Evolutionary conservation across 192 early-diverging fungal genomes (phyloP).

Genomic region (Coemansia sp.): DNA sequence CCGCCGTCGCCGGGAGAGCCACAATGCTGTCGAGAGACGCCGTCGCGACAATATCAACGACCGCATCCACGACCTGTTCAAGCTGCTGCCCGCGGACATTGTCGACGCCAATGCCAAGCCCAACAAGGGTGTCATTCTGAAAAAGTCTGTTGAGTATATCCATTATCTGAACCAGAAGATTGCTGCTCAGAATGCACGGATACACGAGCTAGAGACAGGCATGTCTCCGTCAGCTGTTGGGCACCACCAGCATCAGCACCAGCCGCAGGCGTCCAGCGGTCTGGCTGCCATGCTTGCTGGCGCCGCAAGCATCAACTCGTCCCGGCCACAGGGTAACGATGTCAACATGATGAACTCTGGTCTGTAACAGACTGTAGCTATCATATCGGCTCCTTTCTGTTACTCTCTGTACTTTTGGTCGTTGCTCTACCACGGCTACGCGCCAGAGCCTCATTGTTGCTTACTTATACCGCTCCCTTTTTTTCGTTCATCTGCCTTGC

Average conservation of each 20-base stretch:
- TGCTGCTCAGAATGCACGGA: conserved; percentile 62
- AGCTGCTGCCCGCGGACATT: conserved; percentile 77
- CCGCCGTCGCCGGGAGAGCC: conserved; percentile 88
- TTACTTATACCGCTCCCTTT: background rate
- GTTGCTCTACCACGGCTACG: background rate
- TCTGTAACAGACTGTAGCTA: conserved; percentile 11
- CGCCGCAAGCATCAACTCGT: conserved; percentile 28
- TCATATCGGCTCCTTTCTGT: background rate
- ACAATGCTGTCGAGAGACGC: conserved; percentile 97
- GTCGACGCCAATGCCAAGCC: conserved; percentile 82
- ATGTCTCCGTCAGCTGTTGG: conserved; percentile 31
- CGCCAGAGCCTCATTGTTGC: background rate
- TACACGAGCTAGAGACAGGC: conserved; percentile 71
- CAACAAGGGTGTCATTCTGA: conserved; percentile 94
- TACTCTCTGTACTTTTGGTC: conserved; percentile 2
- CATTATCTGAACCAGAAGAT: conserved; percentile 71
- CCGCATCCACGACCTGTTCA: conserved; percentile 89
- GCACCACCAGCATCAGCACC: conserved; percentile 33
- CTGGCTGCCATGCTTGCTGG: conserved; percentile 53
- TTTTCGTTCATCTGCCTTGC: background rate
- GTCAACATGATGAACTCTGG: conserved; percentile 42
- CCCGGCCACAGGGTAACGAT: conserved; percentile 21
- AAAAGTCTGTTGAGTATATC: conserved; percentile 93
- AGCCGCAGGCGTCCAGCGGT: conserved; percentile 41
- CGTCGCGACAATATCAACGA: conserved; percentile 98